Conservation (phyloP, 768 basidiomycete genomes). For the Rubroboletus pulcherrimus region DNA sequence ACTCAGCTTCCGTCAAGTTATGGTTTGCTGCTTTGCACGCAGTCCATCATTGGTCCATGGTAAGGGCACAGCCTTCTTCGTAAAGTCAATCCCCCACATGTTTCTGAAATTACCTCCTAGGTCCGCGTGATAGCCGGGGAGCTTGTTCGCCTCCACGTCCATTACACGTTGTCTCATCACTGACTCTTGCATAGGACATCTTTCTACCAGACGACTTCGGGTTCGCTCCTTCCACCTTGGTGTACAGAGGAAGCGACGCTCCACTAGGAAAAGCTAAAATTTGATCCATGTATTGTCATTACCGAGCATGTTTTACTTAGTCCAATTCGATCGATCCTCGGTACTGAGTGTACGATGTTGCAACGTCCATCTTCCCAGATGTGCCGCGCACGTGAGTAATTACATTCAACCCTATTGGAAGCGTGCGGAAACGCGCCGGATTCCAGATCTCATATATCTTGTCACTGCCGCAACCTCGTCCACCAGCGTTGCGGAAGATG, state of each 20-base stretch:
- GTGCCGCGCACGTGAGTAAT: conserved; percentile 20
- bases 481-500: conserved; percentile 22
- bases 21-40: conserved; percentile 88
- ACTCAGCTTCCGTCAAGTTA: conserved; percentile 41
- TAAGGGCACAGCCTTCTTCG: conserved; percentile 30
- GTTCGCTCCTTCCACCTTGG: conserved; percentile 80
- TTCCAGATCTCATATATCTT: neutral
- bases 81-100: neutral
- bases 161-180: neutral
- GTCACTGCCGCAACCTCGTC: neutral
- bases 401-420: neutral
- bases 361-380: neutral
- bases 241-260: conserved; percentile 65
- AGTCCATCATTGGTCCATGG: conserved; percentile 91
- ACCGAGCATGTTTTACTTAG: conserved; percentile 9
- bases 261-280: conserved; percentile 65
- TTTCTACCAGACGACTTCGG: conserved; percentile 74
- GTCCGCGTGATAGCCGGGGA: conserved; percentile 83
- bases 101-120: conserved; percentile 34
- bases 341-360: neutral
- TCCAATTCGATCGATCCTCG: neutral
- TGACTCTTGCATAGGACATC: conserved; percentile 47
- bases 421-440: neutral
- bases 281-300: conserved; percentile 28
- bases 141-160: conserved; percentile 46